Conservation (phyloP, 768 basidiomycete genomes). For the Leccinum aurantiacum region DNA sequence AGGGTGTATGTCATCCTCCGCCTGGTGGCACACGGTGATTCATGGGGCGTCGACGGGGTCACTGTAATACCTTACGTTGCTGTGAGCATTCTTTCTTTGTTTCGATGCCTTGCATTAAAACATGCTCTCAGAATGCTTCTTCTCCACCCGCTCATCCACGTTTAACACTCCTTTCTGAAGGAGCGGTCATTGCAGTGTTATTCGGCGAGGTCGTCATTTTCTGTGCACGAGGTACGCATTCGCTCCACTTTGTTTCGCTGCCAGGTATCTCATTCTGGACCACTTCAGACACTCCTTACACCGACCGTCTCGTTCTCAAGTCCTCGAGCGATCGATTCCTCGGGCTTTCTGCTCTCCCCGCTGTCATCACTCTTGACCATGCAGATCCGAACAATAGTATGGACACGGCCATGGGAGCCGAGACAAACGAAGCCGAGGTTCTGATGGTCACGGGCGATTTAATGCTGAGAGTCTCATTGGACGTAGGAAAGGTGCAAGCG, state of each 20-base stretch:
- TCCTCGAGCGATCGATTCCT: constrained; percentile 67
- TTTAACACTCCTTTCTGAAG: constrained; percentile 59
- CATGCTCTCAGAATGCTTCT: constrained; percentile 50
- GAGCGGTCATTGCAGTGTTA: constrained; percentile 58
- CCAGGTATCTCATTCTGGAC: background rate
- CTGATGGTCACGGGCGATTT: constrained; percentile 57
- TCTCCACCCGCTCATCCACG: constrained; percentile 74
- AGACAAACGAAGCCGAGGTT: constrained; percentile 18
- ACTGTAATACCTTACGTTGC: constrained; percentile 73
- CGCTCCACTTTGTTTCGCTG: background rate
- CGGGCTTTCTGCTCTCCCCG: constrained; percentile 56
- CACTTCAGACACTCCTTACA: constrained; percentile 61
- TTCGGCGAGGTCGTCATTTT: constrained; percentile 78
- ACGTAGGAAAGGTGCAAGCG: constrained; percentile 56
- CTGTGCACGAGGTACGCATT: constrained; percentile 56
- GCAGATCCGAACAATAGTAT: constrained; percentile 13
- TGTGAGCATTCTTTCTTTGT: constrained; percentile 40
- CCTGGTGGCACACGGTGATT: constrained; percentile 35
- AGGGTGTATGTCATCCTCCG: constrained; percentile 63
- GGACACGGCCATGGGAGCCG: constrained; percentile 10
- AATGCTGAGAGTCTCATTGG: constrained; percentile 66
- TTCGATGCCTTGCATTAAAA: background rate
- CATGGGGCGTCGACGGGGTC: constrained; percentile 37
- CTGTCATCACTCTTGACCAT: constrained; percentile 22
- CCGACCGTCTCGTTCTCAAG: constrained; percentile 72